Evolutionary conservation across 1,284 basidiomycete species (phyloP), one percentile per base, ranked within the genome.

Genomic region (Caloboletus inedulis): DNA sequence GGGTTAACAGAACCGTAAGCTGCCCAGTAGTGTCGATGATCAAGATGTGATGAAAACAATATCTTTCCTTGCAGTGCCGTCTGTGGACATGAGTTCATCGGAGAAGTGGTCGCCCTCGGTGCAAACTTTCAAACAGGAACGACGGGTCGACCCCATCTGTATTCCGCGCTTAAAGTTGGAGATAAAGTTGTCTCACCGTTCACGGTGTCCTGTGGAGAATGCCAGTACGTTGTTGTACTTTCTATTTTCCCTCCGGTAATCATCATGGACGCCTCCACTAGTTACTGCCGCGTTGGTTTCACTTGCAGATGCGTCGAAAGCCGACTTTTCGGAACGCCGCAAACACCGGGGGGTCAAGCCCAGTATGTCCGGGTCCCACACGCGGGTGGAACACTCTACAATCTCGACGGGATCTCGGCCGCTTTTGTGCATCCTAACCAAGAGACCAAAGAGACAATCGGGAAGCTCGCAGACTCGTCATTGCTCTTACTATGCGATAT

Each of bases 151-250:
- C 85, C 88, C 2, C 64, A 66, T 18, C 69, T 88, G 10, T 90
- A 90, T 55, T 75, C 80, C 3, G 82, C 77, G 10, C 80, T 94
- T 59, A 82, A 81, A 55, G 67, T 89, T 3, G 91, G 91, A 4
- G 89, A 94, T 68, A 83, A 84, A 57, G 89, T 95, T n/a, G 82
- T 95, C 14, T 85, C 89, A 1, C 90, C 94, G 0, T 96, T 95
- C 69, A 91, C 90, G 0, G 78, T 84, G 18, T 89, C 84, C 37
- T 96, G 94, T 61, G 89, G 87, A 46, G 82, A 86, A 70, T 90
- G 86, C 76, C 79, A 83, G 87, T 90, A 57, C 62, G 85, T 75
- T 42, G 9, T 40, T n/a, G 8, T 34, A n/a, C 6, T n/a, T 21
- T 30, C 9, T 3, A 8, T 36, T 43, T 34, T 6, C 29, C 19